Evolutionary conservation across 2,329 filamentous ascomycete genomes (phyloP).

Genomic region (Metarhizium humberi): DNA sequence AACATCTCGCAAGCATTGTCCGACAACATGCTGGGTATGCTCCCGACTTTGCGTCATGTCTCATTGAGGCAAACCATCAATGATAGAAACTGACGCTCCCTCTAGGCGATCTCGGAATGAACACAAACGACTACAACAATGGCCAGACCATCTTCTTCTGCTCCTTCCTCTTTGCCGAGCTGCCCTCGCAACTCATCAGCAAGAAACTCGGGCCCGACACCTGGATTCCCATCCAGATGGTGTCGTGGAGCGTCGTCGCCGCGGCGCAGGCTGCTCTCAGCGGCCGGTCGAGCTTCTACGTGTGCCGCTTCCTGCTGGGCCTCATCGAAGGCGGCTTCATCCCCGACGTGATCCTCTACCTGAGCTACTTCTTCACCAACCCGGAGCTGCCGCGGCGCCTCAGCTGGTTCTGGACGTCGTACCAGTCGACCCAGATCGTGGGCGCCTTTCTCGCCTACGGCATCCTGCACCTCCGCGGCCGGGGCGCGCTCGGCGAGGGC

Average conservation of each 20-base stretch:
- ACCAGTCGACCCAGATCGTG: constrained; percentile 16
- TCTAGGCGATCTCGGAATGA: constrained; percentile 5
- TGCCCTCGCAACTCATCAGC: constrained; percentile 42
- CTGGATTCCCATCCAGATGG: constrained; percentile 39
- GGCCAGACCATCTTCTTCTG: constrained; percentile 40
- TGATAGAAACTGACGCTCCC: no score
- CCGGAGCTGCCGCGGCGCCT: constrained; percentile 19
- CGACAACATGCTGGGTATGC: constrained; percentile 24
- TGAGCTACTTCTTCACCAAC: constrained; percentile 23
- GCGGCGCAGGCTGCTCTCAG: constrained; percentile 22
- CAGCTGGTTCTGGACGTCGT: constrained; percentile 21
- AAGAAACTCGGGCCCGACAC: constrained; percentile 40
- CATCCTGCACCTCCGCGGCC: constrained; percentile 12
- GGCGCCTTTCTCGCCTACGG: constrained; percentile 18
- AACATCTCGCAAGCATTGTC: constrained; percentile 25
- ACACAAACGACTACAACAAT: constrained; percentile 32
- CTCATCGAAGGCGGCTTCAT: constrained; percentile 52
- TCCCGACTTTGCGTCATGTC: no score
- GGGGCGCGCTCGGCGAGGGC: constrained; percentile 2
- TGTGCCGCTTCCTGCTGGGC: constrained; percentile 28
- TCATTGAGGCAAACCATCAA: no score
- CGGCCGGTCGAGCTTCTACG: constrained; percentile 19
- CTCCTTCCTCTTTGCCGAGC: constrained; percentile 40
- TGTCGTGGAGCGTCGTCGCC: constrained; percentile 24
- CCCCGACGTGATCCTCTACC: constrained; percentile 28